Evolutionary conservation across 768 basidiomycete species (phyloP).

Genomic region (Hemileccinum impolitum): DNA sequence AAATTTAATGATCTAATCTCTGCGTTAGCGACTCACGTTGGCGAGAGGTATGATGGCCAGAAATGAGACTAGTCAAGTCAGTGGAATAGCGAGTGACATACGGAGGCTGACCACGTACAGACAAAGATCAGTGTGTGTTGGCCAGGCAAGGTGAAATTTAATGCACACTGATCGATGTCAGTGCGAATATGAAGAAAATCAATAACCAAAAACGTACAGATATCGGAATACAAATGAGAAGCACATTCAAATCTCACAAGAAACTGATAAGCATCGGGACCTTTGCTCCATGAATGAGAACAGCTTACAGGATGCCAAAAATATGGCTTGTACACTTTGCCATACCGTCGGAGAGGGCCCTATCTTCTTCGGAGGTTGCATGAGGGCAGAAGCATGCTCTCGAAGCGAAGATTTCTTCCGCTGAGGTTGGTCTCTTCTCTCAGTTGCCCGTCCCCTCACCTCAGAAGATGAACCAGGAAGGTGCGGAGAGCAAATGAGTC

Average conservation of each 20-base stretch:
- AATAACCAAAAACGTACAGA: constrained; percentile 41
- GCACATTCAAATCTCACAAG: constrained; percentile 59
- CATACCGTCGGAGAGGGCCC: constrained; percentile 44
- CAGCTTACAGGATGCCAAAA: constrained; percentile 53
- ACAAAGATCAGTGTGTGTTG: constrained; percentile 66
- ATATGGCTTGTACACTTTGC: constrained; percentile 50
- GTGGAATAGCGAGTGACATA: neutral
- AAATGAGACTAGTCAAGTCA: constrained; percentile 55
- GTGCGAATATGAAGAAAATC: neutral
- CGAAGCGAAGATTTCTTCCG: constrained; percentile 12
- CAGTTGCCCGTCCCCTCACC: constrained; percentile 6
- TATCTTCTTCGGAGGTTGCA: constrained; percentile 35
- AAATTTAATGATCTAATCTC: neutral
- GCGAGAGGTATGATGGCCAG: constrained; percentile 83
- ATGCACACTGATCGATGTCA: constrained; percentile 55
- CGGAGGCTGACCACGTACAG: constrained; percentile 46
- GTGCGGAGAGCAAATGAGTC: neutral
- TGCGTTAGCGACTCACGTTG: constrained; percentile 42
- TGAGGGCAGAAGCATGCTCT: constrained; percentile 26
- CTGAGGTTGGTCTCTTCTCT: neutral
- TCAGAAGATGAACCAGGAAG: constrained; percentile 10
- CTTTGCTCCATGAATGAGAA: neutral
- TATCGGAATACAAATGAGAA: constrained; percentile 68
- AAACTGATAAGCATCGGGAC: neutral
- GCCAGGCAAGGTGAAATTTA: constrained; percentile 55